Conservation (phyloP, 2,329 filamentous ascomycete genomes). For the Plectosphaerella sp. region DNA sequence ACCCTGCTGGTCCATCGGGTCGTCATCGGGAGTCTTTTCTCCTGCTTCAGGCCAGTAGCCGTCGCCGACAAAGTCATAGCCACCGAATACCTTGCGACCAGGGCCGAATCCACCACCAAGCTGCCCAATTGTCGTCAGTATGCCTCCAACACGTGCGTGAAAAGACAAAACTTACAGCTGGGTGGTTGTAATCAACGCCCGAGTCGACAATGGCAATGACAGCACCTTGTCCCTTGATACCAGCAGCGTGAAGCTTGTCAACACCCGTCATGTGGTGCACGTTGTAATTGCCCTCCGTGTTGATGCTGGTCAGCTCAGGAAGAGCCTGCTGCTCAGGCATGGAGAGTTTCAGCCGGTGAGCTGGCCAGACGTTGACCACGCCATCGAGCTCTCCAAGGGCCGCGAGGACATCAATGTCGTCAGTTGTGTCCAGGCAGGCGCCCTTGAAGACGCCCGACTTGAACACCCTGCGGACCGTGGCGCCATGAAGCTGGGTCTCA, state of each 20-base stretch:
- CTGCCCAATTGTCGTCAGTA: constrained; percentile 6
- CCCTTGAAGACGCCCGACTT: constrained; percentile 24
- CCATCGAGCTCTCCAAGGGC: constrained; percentile 17
- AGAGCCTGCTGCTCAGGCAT: not conserved
- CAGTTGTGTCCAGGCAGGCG: constrained; percentile 22
- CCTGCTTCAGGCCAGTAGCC: constrained; percentile 15
- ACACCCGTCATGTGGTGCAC: constrained; percentile 14
- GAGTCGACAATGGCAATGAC: constrained; percentile 14
- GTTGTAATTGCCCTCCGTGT: not conserved
- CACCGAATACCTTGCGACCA: constrained; percentile 37
- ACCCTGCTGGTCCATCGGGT: constrained; percentile 26
- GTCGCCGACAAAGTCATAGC: constrained; percentile 39
- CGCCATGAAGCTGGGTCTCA: not conserved
- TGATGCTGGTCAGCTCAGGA: not conserved
- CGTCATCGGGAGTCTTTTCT: constrained; percentile 23
- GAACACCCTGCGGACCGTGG: not conserved
- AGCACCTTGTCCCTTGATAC: constrained; percentile 12
- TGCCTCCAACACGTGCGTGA: too few relatives aligned
- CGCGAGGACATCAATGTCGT: constrained; percentile 25
- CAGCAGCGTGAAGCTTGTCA: constrained; percentile 9
- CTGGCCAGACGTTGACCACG: constrained; percentile 26
- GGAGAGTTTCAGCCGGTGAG: not conserved
- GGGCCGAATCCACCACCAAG: constrained; percentile 42
- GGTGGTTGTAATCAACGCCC: constrained; percentile 5
- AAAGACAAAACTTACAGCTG: constrained; percentile 15